phyloP scores from a whole-genome alignment of 768 basidiomycete species.

The Tulasnella sp. region DNA sequence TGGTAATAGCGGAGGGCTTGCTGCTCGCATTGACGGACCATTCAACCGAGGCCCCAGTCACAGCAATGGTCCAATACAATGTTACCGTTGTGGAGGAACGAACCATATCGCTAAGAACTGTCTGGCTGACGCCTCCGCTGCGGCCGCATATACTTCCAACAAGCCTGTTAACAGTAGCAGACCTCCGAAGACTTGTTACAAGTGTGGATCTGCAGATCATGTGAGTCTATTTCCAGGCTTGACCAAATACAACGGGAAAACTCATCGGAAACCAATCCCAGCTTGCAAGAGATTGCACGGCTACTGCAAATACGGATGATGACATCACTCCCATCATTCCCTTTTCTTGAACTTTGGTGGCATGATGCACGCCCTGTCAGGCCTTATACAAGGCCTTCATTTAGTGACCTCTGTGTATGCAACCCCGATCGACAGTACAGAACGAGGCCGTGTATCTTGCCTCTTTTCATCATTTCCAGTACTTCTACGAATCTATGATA shows the following conservation, averaged over 20 bases:
- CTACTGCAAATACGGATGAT: slow-evolving; percentile 8
- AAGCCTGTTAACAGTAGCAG: slow-evolving; percentile 50
- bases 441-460: slow-evolving; percentile 17
- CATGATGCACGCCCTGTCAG: not conserved
- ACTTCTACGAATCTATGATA: slow-evolving; percentile 18
- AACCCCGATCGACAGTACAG: not conserved
- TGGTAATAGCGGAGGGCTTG: not conserved
- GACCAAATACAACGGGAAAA: not conserved
- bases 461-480: slow-evolving; percentile 13
- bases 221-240: slow-evolving; percentile 50
- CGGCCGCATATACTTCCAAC: not conserved
- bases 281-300: slow-evolving; percentile 30
- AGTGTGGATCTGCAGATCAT: slow-evolving; percentile 86
- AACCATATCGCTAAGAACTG: slow-evolving; percentile 79
- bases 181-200: slow-evolving; percentile 79
- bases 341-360: not conserved
- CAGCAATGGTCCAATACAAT: slow-evolving; percentile 51
- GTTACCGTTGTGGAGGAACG: slow-evolving; percentile 85
- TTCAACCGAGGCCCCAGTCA: not conserved
- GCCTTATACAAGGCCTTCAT: not conserved
- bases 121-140: slow-evolving; percentile 52
- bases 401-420: not conserved
- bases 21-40: not conserved
- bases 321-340: not conserved
- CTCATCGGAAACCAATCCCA: not conserved